Evolutionary conservation across 345 rosid genomes (phyloP), one percentile per base, ranked within the genome.

Genomic region (Passiflora organensis): DNA sequence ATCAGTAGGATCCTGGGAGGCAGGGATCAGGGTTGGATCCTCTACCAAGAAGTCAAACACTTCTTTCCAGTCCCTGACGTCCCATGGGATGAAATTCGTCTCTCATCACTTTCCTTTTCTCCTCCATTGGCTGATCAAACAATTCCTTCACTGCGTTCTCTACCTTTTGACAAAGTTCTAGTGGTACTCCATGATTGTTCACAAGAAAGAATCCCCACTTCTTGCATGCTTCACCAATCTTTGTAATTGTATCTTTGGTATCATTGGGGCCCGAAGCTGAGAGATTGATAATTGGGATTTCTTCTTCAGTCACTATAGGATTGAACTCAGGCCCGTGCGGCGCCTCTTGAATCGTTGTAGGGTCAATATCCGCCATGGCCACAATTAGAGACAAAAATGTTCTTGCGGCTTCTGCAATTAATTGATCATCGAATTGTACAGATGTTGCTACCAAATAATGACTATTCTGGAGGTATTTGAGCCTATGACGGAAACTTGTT

Each of bases 121-220:
- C 80, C 64, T 83, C 82, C 44, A 56, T 13, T 1, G 82, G 72
- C 61, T 51, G 76, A 25, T 68, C 71, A 43, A 83, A 83, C 59
- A 83, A 86, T 47, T 38, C 50, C 58, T 57, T 73, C 4, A 74
- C 72, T 0, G 55, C 68, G 25, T 48, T 60, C 56, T 66, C 69
- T 9, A 79, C 42, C 17, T 64, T 71, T 0, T 44, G 6, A 22
- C 73, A 43, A 48, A 56, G 43, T 6, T 77, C 83, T 46, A 39
- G 43, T 1, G 83, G 70, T 9, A 78, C 77, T 16, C 78, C 79
- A 48, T 80, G 76, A 44, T 79, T 72, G 50, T 69, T 56, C 56
- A 76, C 80, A 22, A 78, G 79, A 48, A 85, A 85, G 72, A 80
- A 85, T 0, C 88, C 86, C 91, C 87, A 82, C 0, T 63, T 66